A percentile compares a stretch with the other conserved stretches of the same genome.
phyloP scores from a whole-genome alignment of 805 yeast genomes.

The Hanseniaspora clermontiae region DNA sequence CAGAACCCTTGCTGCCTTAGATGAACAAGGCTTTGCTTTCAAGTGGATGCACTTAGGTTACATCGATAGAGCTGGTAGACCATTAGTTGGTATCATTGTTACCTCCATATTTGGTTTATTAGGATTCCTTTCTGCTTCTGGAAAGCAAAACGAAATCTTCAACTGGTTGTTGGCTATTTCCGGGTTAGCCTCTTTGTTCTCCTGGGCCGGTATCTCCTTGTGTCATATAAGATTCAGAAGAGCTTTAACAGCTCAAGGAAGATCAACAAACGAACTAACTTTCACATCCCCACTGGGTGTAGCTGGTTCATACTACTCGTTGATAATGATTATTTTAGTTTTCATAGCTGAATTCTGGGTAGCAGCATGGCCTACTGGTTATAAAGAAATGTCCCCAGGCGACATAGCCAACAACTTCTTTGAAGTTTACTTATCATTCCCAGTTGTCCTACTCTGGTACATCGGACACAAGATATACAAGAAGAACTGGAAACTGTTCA shows the following conservation, averaged over 20 bases:
- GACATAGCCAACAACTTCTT: slow-evolving; percentile 44
- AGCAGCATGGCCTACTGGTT: slow-evolving; percentile 58
- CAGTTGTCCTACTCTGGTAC: slow-evolving; percentile 47
- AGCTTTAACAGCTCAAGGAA: slow-evolving; percentile 53
- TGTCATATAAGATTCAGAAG: slow-evolving; percentile 52
- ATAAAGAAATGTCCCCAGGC: slow-evolving; percentile 33
- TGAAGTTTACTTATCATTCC: slow-evolving; percentile 50
- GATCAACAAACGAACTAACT: slow-evolving; percentile 54
- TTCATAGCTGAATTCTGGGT: slow-evolving; percentile 72
- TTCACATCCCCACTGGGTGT: slow-evolving; percentile 58
- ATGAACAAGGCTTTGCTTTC: slow-evolving; percentile 45
- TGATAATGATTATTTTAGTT: slow-evolving; percentile 43
- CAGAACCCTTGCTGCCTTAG: slow-evolving; percentile 50
- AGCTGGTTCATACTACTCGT: slow-evolving; percentile 54
- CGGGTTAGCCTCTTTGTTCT: slow-evolving; percentile 50
- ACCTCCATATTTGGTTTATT: slow-evolving; percentile 44
- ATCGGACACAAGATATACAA: slow-evolving; percentile 46
- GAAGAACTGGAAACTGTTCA: slow-evolving; percentile 31
- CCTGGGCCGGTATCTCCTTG: slow-evolving; percentile 50
- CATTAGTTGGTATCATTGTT: slow-evolving; percentile 42
- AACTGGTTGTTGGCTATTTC: slow-evolving; percentile 53
- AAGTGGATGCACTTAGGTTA: slow-evolving; percentile 43
- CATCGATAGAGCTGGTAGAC: slow-evolving; percentile 57
- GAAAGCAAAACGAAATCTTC: slow-evolving; percentile 42
- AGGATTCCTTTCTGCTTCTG: slow-evolving; percentile 45